phyloP scores from a whole-genome alignment of 768 basidiomycete genomes.

The Mycena olivaceomarginata region DNA sequence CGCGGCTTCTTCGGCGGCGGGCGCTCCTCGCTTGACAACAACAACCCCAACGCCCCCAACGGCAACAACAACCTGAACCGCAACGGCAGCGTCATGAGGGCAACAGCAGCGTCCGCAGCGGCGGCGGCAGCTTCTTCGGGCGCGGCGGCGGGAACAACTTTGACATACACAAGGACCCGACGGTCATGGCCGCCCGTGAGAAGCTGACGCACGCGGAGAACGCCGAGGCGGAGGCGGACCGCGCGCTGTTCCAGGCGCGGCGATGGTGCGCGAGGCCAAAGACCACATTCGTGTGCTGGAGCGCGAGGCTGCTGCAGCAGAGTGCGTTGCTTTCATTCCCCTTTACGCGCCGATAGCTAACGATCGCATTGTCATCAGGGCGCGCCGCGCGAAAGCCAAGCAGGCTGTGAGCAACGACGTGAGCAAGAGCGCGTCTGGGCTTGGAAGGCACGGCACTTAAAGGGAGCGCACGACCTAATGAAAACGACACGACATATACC shows the following conservation, averaged over 20 bases:
- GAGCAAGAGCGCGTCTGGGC: slow-evolving; percentile 58
- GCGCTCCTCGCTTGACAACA: slow-evolving; percentile 41
- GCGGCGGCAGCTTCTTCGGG: slow-evolving; percentile 42
- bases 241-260: slow-evolving; percentile 57
- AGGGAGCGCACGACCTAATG: neutral
- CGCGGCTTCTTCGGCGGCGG: slow-evolving; percentile 46
- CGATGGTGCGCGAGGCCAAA: slow-evolving; percentile 58
- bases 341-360: slow-evolving; percentile 15
- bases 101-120: slow-evolving; percentile 24
- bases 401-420: slow-evolving; percentile 62
- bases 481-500: slow-evolving; percentile 6
- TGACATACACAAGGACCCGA: slow-evolving; percentile 55
- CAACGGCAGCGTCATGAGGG: slow-evolving; percentile 37
- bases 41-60: neutral
- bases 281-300: slow-evolving; percentile 62
- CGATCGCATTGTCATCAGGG: slow-evolving; percentile 44
- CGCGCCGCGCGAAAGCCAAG: slow-evolving; percentile 61
- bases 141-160: slow-evolving; percentile 27
- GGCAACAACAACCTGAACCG: neutral
- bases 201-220: slow-evolving; percentile 62
- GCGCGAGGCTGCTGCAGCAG: slow-evolving; percentile 61
- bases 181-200: slow-evolving; percentile 58
- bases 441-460: slow-evolving; percentile 55
- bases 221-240: slow-evolving; percentile 60
- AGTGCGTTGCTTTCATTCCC: slow-evolving; percentile 52